phyloP scores from a whole-genome alignment of 257 asterid species.

The Solanum tarijense region DNA sequence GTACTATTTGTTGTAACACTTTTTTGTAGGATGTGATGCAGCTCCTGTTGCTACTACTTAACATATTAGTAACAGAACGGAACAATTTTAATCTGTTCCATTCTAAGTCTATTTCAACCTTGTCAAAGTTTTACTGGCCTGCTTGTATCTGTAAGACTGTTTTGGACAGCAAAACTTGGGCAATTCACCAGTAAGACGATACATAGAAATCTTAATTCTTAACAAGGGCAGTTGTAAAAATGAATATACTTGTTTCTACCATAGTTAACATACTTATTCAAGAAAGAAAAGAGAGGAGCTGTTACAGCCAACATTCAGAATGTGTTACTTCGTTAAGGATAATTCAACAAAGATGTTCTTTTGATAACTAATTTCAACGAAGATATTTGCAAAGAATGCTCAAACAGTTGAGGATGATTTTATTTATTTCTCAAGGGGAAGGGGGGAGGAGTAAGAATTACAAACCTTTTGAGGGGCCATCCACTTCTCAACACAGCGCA shows the following conservation, averaged over 20 bases:
- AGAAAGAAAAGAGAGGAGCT: not conserved
- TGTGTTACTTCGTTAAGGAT: not conserved
- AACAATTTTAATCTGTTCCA: not conserved
- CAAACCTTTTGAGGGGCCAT: conserved; percentile 77
- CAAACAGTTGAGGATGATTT: not conserved
- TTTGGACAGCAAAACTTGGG: not conserved
- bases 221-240: not conserved
- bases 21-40: not conserved
- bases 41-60: not conserved
- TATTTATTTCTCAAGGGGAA: not conserved
- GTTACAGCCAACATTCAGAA: not conserved
- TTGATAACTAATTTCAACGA: not conserved
- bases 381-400: not conserved
- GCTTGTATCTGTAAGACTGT: not conserved
- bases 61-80: not conserved
- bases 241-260: not conserved
- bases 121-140: not conserved
- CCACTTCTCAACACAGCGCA: conserved; percentile 55
- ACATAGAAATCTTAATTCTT: not conserved
- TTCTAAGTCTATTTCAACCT: not conserved
- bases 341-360: not conserved
- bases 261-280: not conserved
- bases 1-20: not conserved
- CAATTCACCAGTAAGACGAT: not conserved
- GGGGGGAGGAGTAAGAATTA: not conserved